Conservation (phyloP, 768 basidiomycete genomes). For the Cyclocybe cylindracea region DNA sequence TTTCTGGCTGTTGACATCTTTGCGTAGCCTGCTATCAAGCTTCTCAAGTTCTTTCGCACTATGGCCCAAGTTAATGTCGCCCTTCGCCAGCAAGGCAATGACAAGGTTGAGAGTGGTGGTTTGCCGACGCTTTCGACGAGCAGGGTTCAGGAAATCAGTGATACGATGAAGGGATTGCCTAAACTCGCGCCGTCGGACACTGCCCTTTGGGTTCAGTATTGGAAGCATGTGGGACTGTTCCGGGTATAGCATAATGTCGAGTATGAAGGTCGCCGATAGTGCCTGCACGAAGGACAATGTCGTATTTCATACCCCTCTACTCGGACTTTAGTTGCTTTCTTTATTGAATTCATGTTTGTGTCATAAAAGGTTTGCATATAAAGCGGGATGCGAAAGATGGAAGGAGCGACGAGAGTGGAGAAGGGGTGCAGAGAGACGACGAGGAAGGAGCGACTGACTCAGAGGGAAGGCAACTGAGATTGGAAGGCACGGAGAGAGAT, state of each 20-base stretch:
- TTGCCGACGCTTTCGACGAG: conserved; percentile 26
- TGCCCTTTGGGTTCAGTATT: conserved; percentile 37
- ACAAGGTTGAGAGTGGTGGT: conserved; percentile 19
- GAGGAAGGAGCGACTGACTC: conserved; percentile 13
- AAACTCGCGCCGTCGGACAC: conserved; percentile 26
- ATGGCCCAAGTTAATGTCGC: conserved; percentile 15
- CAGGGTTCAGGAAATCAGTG: conserved; percentile 30
- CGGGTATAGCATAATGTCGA: neutral
- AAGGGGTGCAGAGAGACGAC: conserved; percentile 7
- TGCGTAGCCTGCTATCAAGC: conserved; percentile 34
- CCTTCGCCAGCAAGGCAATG: conserved; percentile 14
- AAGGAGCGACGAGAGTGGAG: too few species aligned
- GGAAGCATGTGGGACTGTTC: conserved; percentile 29
- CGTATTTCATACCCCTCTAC: neutral
- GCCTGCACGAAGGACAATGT: neutral
- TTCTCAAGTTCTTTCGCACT: conserved; percentile 32
- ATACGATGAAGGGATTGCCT: conserved; percentile 29
- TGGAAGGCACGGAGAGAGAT: conserved; percentile 11
- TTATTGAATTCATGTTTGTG: neutral
- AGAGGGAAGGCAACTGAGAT: conserved; percentile 13
- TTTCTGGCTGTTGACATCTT: neutral
- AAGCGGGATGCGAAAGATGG: neutral
- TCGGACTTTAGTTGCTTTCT: neutral
- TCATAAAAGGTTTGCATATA: conserved; percentile 1
- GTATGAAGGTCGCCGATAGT: neutral